phyloP scores from a whole-genome alignment of 768 basidiomycete species.

The Mycena sanguinolenta region DNA sequence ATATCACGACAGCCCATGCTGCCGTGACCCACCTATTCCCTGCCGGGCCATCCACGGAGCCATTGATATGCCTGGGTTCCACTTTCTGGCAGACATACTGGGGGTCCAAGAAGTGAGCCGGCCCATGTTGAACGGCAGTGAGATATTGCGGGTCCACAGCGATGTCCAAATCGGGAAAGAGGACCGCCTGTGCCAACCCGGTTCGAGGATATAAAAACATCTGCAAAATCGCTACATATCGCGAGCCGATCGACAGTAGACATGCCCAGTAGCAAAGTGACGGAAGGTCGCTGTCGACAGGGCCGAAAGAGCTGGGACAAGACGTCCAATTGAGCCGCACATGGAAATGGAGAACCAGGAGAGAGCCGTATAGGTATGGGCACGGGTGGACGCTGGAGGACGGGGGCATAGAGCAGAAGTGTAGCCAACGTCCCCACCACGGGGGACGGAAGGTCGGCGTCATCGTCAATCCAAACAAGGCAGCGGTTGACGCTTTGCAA shows the following conservation, averaged over 20 bases:
- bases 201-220: slow-evolving; percentile 51
- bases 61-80: slow-evolving; percentile 69
- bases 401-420: slow-evolving; percentile 53
- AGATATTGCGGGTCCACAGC: slow-evolving; percentile 67
- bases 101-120: slow-evolving; percentile 82
- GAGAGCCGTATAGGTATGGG: slow-evolving; percentile 40
- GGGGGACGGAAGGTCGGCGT: slow-evolving; percentile 43
- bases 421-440: slow-evolving; percentile 46
- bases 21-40: slow-evolving; percentile 81
- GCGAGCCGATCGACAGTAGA: slow-evolving; percentile 61
- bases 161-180: slow-evolving; percentile 84
- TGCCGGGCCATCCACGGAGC: slow-evolving; percentile 63
- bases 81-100: too few species aligned
- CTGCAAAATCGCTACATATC: slow-evolving; percentile 53
- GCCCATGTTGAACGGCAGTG: slow-evolving; percentile 67
- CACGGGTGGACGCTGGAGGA: slow-evolving; percentile 48
- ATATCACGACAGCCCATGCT: slow-evolving; percentile 79
- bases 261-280: slow-evolving; percentile 59
- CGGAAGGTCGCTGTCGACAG: slow-evolving; percentile 67
- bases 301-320: slow-evolving; percentile 62
- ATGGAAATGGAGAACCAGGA: slow-evolving; percentile 55
- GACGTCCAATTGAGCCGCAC: slow-evolving; percentile 57
- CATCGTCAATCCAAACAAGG: slow-evolving; percentile 43
- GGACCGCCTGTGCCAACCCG: slow-evolving; percentile 59
- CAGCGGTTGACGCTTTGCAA: slow-evolving; percentile 37